These are phyloP conservation scores for Trichoderma hamatum DNA, from an alignment of 2,329 filamentous ascomycete species.

Conservation along the genomic window DNA sequence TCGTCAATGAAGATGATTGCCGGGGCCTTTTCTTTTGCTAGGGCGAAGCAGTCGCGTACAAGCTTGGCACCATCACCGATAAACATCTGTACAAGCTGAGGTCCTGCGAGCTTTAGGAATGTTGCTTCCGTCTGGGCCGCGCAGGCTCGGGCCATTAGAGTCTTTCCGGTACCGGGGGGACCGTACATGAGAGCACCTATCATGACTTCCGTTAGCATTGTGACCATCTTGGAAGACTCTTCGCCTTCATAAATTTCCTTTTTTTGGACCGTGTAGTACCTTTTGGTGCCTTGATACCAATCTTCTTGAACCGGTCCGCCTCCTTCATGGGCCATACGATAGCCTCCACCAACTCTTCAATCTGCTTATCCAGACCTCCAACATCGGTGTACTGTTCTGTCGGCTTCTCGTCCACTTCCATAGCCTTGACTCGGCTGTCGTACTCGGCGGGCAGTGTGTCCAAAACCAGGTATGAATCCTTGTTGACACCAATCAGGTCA, in stretches of 20 bases:
- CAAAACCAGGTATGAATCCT: slow-evolving; percentile 96
- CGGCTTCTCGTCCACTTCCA: slow-evolving; percentile 99
- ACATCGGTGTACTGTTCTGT: slow-evolving; percentile 99
- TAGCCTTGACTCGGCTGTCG: slow-evolving; percentile 97
- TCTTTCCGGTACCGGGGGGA: slow-evolving; percentile 87
- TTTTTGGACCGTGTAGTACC: slow-evolving; percentile 58
- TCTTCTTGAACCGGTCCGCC: slow-evolving; percentile 98
- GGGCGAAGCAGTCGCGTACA: slow-evolving; percentile 93
- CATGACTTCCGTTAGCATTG: slow-evolving; percentile 49
- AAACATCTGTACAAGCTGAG: slow-evolving; percentile 99
- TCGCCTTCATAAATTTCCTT: background rate
- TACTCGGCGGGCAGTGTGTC: slow-evolving; percentile 98
- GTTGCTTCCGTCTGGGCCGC: slow-evolving; percentile 98
- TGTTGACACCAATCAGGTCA: slow-evolving; percentile 97
- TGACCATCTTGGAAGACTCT: background rate
- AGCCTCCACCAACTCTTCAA: slow-evolving; percentile 96
- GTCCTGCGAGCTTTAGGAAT: slow-evolving; percentile 96
- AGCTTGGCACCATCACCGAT: slow-evolving; percentile 98
- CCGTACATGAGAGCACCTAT: slow-evolving; percentile 98
- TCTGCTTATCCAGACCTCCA: slow-evolving; percentile 96
- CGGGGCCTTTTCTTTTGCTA: slow-evolving; percentile 98
- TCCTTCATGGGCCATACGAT: slow-evolving; percentile 99
- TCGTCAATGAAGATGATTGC: slow-evolving; percentile 99
- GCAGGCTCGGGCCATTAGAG: slow-evolving; percentile 89
- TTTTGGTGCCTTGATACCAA: slow-evolving; percentile 98